Evolutionary conservation across 164 flowering plant genomes (phyloP), one percentile per base, ranked within the genome.

Genomic region (Hamamelis virginiana): DNA sequence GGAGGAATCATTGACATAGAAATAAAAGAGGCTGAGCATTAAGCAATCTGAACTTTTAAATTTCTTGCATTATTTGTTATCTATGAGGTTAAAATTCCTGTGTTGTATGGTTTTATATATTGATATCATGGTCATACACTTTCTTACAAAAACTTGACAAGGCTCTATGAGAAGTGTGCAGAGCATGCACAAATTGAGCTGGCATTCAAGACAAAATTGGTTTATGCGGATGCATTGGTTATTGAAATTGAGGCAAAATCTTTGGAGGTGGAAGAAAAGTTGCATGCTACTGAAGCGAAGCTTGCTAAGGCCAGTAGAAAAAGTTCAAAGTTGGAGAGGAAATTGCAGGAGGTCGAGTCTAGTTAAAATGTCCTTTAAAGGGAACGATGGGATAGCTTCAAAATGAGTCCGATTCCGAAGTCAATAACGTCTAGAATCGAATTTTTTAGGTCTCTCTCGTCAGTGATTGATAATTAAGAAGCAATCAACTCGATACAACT

Each of bases 281-380:
- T 88, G 73, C 87, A 70, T 69, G 82, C 83, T 72, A 97, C 91
- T 59, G 94, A 90, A 69, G 87, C 91, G 22, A 90, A 84, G 74
- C 85, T 88, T 73, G 92, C 90, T 50, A 97, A 93, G 84, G 91
- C 87, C n/a, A 89, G 77, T 70, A 77, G 92, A 59, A 88, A 87
- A 78, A 74, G 80, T 75, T 74, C 86, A 15, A 91, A 90, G 64
- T 21, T 93, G 74, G 97, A 91, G 61, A 80, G 87, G 77, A 90
- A 82, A 74, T 66, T 88, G 75, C 84, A 83, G 68, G 97, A 93
- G 68, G 62, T 96, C 70, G 92, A 91, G 65, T 69, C 79, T 69
- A 90, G 87, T 68, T 97, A 93, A 84, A 89, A 76, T 80, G 74
- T 78, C 16, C 83, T 91, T 51, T 75, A 77, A 45, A 86, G 81